Evolutionary conservation across 148 eudicot genomes (phyloP), one percentile per base, ranked within the genome.

Genomic region (Rhododendron kiyosumense): DNA sequence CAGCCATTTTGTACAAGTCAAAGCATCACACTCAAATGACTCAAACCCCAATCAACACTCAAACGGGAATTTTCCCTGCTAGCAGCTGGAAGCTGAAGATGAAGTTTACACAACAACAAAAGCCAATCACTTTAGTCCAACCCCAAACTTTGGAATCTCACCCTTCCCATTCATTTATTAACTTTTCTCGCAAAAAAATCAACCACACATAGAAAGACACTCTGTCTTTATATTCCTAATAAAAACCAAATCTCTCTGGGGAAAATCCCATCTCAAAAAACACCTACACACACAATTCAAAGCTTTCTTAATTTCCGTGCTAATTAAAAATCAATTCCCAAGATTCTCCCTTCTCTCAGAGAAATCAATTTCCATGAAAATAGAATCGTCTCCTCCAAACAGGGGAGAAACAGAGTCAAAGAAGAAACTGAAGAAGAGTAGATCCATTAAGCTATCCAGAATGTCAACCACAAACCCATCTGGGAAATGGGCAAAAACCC

Each of bases 371-470:
- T 17, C 51, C 85, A 88, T 86, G 89, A 74, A 81, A 6, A 45
- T 87, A 81, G 86, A 83, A 52, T 78, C 87, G 59, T 79, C 87
- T 54, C 71, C 84, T 57, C 57, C 85, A 36, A 82, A 86, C 86
- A 88, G 83, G 71, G 89, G 85, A 88, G 89, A 52, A 24, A 88
- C 85, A 67, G 88, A 91, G 87, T 85, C 88, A 26, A 86, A 85
- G 85, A 93, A 89, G 87, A 94, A 89, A 79, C 73, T 90, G 78
- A 94, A 88, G 86, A 94, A 88, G 88, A 69, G 85, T 83, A 92
- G 92, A 88, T 93, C 94, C 85, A 87, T 93, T 83, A 92, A 89
- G 88, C 91, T 91, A 81, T 84, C 94, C 43, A 92, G 87, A 86
- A 90, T 88, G 83, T 85, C 89, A 71, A 87, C 90, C 77, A 81